Conservation (phyloP, 257 asterid species). For the Solanum medicagineum region DNA sequence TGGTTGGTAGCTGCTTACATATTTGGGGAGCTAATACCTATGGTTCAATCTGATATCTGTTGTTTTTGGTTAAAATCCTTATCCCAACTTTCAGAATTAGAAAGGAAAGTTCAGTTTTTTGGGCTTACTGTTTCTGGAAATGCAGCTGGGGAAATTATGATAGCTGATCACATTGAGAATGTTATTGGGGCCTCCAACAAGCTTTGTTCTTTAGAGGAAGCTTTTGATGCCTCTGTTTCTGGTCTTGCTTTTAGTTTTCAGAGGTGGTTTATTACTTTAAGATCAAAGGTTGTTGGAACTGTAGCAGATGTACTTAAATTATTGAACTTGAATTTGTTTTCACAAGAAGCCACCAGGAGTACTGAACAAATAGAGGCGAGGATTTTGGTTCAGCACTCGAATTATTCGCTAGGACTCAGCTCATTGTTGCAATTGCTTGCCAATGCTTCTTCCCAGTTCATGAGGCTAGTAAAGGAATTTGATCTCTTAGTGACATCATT, state of each 20-base stretch:
- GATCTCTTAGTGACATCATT: slow-evolving; percentile 50
- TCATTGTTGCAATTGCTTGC: slow-evolving; percentile 22
- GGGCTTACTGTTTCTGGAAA: slow-evolving; percentile 4
- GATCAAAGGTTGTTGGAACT: slow-evolving; percentile 39
- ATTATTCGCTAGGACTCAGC: slow-evolving; percentile 4
- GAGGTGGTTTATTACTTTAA: slow-evolving; percentile 57
- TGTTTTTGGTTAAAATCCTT: slow-evolving; percentile 58
- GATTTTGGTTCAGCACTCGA: slow-evolving; percentile 2
- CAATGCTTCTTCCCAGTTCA: slow-evolving; percentile 35
- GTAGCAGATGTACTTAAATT: slow-evolving; percentile 32
- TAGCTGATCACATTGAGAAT: slow-evolving; percentile 18
- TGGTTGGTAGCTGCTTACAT: slow-evolving; percentile 66
- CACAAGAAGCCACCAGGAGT: slow-evolving; percentile 9
- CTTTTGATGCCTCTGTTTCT: slow-evolving; percentile 29
- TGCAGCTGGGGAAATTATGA: slow-evolving; percentile 4
- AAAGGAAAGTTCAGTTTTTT: slow-evolving; percentile 40
- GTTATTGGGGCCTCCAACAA: slow-evolving; percentile 26
- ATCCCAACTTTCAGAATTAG: slow-evolving; percentile 45
- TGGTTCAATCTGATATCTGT: slow-evolving; percentile 41
- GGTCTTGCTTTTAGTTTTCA: slow-evolving; percentile 40
- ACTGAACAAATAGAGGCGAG: slow-evolving; percentile 11
- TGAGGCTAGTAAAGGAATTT: slow-evolving; percentile 46
- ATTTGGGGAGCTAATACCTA: slow-evolving; percentile 41
- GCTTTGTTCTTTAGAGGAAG: slow-evolving; percentile 31
- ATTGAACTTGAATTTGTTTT: slow-evolving; percentile 15